A percentile compares a stretch with the other conserved stretches of the same genome.
phyloP scores from a whole-genome alignment of 202 grass and related monocot genomes.

The Saccharum hybrid region DNA sequence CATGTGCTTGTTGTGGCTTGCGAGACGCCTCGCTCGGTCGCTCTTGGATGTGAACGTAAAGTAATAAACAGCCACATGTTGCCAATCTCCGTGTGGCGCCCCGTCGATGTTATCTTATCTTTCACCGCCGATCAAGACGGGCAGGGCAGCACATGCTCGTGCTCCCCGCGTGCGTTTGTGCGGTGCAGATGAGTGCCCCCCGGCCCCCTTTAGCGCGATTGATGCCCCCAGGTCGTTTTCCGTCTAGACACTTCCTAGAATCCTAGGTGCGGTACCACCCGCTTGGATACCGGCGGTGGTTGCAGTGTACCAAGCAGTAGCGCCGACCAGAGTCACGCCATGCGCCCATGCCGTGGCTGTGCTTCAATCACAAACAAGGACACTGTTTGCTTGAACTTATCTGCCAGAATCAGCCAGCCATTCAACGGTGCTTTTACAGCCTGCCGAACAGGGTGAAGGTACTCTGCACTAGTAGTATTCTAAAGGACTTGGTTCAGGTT shows the following conservation, averaged over 20 bases:
- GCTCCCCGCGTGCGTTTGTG: neutral
- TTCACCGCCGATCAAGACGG: too few species aligned
- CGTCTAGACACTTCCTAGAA: neutral
- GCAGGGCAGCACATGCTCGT: neutral
- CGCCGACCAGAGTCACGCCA: neutral
- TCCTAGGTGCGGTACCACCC: neutral
- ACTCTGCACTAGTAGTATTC: neutral
- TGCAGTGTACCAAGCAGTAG: too few species aligned
- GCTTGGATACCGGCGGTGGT: too few species aligned
- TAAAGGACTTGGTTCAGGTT: neutral
- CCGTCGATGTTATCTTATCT: too few species aligned
- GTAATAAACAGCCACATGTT: constrained; percentile 12
- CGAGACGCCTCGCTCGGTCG: neutral
- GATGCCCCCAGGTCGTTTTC: neutral
- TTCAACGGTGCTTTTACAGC: too few species aligned
- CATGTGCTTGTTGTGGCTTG: neutral
- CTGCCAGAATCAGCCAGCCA: too few species aligned
- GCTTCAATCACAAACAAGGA: neutral
- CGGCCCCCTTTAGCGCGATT: too few species aligned
- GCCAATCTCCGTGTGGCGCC: neutral
- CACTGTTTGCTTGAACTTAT: too few species aligned
- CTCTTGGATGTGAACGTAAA: neutral
- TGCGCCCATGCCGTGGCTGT: neutral
- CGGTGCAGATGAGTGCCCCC: too few species aligned
- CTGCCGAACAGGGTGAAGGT: too few species aligned